phyloP scores from a whole-genome alignment of 768 basidiomycete genomes.

The Pleurotus pulmonarius region DNA sequence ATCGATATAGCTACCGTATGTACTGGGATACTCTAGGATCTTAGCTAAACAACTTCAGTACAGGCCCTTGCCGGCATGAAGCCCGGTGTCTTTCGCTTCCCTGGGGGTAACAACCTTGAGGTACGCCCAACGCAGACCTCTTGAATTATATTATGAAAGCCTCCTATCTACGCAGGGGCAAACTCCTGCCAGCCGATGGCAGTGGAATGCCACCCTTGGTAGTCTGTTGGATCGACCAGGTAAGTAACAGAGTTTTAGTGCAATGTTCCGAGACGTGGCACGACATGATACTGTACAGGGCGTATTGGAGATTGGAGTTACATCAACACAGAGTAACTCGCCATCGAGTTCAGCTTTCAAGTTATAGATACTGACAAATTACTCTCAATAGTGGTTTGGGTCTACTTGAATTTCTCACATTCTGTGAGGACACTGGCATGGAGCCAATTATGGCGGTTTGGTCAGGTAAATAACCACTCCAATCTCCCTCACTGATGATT shows the following conservation, averaged over 20 bases:
- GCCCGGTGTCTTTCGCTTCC: conserved; percentile 62
- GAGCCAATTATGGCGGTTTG: conserved; percentile 61
- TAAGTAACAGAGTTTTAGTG: background rate
- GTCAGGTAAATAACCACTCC: conserved; percentile 29
- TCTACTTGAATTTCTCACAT: conserved; percentile 33
- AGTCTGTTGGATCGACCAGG: conserved; percentile 49
- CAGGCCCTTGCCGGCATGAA: conserved; percentile 52
- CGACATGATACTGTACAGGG: conserved; percentile 25
- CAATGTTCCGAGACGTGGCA: background rate
- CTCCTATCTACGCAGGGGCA: conserved; percentile 36
- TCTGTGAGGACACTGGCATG: conserved; percentile 55
- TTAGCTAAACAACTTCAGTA: background rate
- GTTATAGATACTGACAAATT: background rate
- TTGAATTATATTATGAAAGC: conserved; percentile 5
- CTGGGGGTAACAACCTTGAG: conserved; percentile 66
- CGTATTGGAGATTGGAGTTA: conserved; percentile 61
- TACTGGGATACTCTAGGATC: background rate
- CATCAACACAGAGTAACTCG: conserved; percentile 51
- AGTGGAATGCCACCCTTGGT: conserved; percentile 66
- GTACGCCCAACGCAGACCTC: conserved; percentile 17
- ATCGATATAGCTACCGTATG: conserved; percentile 53
- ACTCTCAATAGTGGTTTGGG: conserved; percentile 21
- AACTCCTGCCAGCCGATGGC: conserved; percentile 50
- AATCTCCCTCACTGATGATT: no score
- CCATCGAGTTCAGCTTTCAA: background rate